Conservation (phyloP, 2,329 filamentous ascomycete species). For the Arachnomyces sp. region DNA sequence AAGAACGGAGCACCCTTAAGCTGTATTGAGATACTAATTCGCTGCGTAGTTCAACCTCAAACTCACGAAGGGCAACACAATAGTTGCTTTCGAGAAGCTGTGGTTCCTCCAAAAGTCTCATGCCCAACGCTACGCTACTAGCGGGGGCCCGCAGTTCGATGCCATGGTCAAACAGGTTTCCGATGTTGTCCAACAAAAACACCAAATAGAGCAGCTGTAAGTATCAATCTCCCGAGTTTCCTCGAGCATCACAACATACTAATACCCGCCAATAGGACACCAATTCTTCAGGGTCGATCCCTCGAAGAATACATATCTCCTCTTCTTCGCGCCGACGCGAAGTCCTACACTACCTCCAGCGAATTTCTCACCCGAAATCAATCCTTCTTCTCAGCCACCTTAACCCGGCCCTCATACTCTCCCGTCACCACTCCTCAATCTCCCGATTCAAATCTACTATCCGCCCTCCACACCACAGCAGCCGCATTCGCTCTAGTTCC, state of each 20-base stretch:
- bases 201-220: conserved; percentile 23
- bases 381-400: conserved; percentile 48
- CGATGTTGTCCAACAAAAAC: conserved; percentile 18
- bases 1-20: conserved; percentile 21
- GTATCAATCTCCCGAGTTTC: not conserved
- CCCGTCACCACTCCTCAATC: conserved; percentile 11
- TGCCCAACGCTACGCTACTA: conserved; percentile 42
- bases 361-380: conserved; percentile 51
- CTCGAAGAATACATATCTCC: conserved; percentile 42
- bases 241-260: conserved; percentile 2
- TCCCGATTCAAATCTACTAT: conserved; percentile 21
- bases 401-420: conserved; percentile 21
- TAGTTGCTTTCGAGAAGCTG: conserved; percentile 73
- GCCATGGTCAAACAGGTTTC: conserved; percentile 33
- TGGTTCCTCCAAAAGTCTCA: conserved; percentile 70
- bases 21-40: not conserved
- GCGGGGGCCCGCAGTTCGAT: conserved; percentile 36
- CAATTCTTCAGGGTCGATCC: conserved; percentile 24
- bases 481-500: conserved; percentile 38
- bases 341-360: conserved; percentile 49
- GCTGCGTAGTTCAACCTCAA: conserved; percentile 63
- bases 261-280: conserved; percentile 15
- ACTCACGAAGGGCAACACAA: conserved; percentile 85
- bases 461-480: conserved; percentile 37
- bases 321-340: conserved; percentile 48